Percentiles rank a stretch among this genome's conserved stretches.
phyloP scores from a whole-genome alignment of 2,329 filamentous ascomycete genomes.

The Neonectria punicea region DNA sequence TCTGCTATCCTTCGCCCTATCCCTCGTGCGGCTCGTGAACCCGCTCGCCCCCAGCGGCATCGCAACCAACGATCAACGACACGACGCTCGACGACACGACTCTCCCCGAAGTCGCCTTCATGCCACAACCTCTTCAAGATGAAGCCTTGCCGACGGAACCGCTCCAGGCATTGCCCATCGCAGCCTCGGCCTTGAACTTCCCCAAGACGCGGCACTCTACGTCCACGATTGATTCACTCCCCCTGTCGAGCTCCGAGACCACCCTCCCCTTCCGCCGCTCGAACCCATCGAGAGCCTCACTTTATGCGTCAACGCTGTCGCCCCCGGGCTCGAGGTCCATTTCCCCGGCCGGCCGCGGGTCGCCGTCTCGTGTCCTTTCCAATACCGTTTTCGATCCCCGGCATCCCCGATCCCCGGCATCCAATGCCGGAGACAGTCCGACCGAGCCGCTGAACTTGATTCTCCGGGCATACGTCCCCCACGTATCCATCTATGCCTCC shows the following conservation, averaged over 20 bases:
- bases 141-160: conserved; percentile 69
- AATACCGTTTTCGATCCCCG: conserved; percentile 67
- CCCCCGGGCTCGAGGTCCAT: conserved; percentile 74
- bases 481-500: conserved; percentile 88
- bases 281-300: conserved; percentile 68
- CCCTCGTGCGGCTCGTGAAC: conserved; percentile 41
- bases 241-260: conserved; percentile 63
- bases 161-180: conserved; percentile 75
- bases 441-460: conserved; percentile 73
- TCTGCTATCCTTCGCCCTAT: conserved; percentile 34
- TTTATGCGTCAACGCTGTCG: conserved; percentile 74
- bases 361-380: conserved; percentile 66
- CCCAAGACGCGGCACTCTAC: conserved; percentile 71
- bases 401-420: conserved; percentile 56
- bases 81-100: conserved; percentile 18
- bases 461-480: conserved; percentile 86
- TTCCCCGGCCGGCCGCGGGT: conserved; percentile 71
- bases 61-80: neutral
- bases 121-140: conserved; percentile 75
- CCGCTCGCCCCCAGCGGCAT: conserved; percentile 23
- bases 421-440: conserved; percentile 56
- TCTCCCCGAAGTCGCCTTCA: conserved; percentile 57
- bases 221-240: conserved; percentile 59
- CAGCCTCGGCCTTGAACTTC: conserved; percentile 67
- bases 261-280: conserved; percentile 64